Percentiles rank a stretch among this genome's conserved stretches.
Conservation (phyloP, 495 filamentous ascomycete species). For the Ramalina intermedia region DNA sequence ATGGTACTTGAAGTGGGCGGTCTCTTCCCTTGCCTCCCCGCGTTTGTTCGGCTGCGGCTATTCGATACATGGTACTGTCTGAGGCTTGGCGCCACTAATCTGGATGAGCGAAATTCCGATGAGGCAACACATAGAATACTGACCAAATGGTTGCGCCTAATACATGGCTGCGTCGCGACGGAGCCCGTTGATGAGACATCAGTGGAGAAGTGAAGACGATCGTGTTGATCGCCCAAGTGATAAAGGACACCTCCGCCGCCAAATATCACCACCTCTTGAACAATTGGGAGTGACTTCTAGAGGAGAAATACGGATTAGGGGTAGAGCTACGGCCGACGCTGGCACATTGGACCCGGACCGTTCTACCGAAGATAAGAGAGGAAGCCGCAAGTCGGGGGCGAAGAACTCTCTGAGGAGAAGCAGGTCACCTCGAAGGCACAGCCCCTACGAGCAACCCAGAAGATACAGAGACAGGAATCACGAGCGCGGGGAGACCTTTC, state of each 20-base stretch:
- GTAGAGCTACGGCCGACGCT: constrained; percentile 9
- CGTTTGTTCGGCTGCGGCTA: not conserved
- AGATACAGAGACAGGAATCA: constrained; percentile 1
- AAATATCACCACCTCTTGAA: constrained; percentile 7
- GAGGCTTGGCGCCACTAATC: constrained; percentile 8
- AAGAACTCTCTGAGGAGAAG: not conserved
- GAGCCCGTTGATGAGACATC: constrained; percentile 43
- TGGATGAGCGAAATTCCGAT: constrained; percentile 6
- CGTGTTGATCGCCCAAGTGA: constrained; percentile 14
- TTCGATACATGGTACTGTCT: too few species aligned
- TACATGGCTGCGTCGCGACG: constrained; percentile 43
- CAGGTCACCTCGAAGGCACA: constrained; percentile 5
- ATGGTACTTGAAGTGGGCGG: too few species aligned
- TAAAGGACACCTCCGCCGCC: constrained; percentile 4
- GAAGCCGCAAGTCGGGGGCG: not conserved
- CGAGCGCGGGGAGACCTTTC: not conserved
- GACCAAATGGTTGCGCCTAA: constrained; percentile 20
- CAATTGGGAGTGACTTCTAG: constrained; percentile 4
- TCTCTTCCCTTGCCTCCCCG: too few species aligned
- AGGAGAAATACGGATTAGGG: constrained; percentile 14
- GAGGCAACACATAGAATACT: constrained; percentile 1
- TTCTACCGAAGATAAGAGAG: not conserved
- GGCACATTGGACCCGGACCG: constrained; percentile 1
- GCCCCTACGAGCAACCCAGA: constrained; percentile 8
- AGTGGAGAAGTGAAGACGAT: constrained; percentile 38